phyloP scores from a whole-genome alignment of 257 asterid genomes.

The Ehretia macrophylla region DNA sequence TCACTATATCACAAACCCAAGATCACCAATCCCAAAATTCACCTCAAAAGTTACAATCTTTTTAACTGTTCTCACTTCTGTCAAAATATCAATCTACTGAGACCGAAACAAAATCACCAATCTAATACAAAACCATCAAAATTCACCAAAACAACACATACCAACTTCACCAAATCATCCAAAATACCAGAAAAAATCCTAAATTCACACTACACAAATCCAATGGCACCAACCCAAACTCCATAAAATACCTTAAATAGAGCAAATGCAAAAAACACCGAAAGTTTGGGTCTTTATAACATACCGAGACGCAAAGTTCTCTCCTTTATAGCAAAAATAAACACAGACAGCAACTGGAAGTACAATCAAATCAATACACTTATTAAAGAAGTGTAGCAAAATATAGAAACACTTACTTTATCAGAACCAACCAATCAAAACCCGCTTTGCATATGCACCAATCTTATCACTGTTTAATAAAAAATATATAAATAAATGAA shows the following conservation, averaged over 20 bases:
- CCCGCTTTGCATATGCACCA: background rate
- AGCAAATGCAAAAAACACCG: too few species aligned
- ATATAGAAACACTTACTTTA: background rate
- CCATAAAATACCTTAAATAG: background rate
- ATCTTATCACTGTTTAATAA: background rate
- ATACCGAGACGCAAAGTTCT: conserved; percentile 10
- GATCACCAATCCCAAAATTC: background rate
- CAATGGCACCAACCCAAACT: too few species aligned
- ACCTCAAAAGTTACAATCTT: background rate
- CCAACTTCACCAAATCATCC: background rate
- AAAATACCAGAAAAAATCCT: background rate
- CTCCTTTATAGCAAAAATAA: background rate
- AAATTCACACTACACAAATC: background rate
- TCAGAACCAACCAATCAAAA: background rate
- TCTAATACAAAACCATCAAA: background rate
- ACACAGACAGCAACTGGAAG: background rate
- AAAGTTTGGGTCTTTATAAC: conserved; percentile 9
- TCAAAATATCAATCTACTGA: background rate
- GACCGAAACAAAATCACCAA: background rate
- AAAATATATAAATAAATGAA: conserved; percentile 2
- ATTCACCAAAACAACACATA: too few species aligned
- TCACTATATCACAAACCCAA: background rate
- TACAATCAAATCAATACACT: background rate
- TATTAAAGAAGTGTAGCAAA: background rate
- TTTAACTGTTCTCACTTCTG: background rate